Evolutionary conservation across 139 green algal genomes (phyloP), one percentile per base, ranked within the genome.

Genomic region (Zygnema circumcarinatum): DNA sequence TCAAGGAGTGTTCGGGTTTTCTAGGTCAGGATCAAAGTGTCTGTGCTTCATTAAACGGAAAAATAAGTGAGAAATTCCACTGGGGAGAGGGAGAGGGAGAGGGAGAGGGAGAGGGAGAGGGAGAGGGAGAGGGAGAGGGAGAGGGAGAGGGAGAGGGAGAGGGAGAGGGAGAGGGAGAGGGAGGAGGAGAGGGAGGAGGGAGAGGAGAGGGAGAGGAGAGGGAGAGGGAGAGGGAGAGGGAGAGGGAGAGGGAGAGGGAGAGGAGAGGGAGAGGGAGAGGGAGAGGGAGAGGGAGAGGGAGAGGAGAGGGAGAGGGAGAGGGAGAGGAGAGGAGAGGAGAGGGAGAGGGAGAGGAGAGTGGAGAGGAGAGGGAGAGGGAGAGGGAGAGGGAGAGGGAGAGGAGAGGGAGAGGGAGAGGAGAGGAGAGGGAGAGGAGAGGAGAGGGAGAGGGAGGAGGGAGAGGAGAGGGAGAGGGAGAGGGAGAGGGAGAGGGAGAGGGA

Each of bases 401-500:
- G 74, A 81, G 74, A 53, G 47, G 74, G 74, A 81, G 31, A 81
- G 33, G 47, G 31, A 38, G 74, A 81, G 33, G 74, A 1, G 33
- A 69, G 33, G 74, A 69, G 32, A 31, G 31, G 21, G 32, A 53
- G 21, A 53, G 47, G 35, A 31, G 29, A 31, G 74, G 74, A 67
- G 74, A 53, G 20, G 29, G 31, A 81, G n/a, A 67, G 74, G n/a
- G 33, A 69, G 31, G 74, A 67, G n/a, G 33, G 74, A 81, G 74
- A 53, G 47, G 1, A 31, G 47, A 31, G 33, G 31, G 7, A 11
- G 35, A 40, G 16, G 35, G 16, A 11, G 74, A 69, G 33, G 74
- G 33, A 16, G 0, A 69, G 32, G 33, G n/a, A 29, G 31, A 81
- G 74, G 33, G 16, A 53, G 33, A 62, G 31, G 74, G 32, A 53